A percentile compares a stretch with the other conserved stretches of the same genome.
These are phyloP conservation scores for Pseudozyma pruni DNA, from an alignment of 1,284 basidiomycete species.

Conservation along the genomic window DNA sequence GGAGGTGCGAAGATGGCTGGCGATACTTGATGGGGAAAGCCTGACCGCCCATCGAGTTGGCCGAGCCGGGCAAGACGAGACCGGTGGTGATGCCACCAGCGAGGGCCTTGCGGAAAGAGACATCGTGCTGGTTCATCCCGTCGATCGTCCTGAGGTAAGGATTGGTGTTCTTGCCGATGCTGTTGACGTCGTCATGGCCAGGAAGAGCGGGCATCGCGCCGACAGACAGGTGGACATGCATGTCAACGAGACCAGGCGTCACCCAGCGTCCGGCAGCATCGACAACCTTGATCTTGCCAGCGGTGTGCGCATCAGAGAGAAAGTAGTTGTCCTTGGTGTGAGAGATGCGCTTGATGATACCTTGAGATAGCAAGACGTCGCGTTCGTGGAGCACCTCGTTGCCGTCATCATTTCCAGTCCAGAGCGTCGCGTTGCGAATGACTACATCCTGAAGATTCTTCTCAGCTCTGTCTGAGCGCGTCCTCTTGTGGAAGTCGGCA, in stretches of 20 bases:
- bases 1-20: constrained; percentile 38
- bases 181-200: constrained; percentile 73
- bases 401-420: constrained; percentile 79
- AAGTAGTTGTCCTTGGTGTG: constrained; percentile 7
- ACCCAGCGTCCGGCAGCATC: constrained; percentile 58
- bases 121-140: constrained; percentile 75
- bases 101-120: constrained; percentile 73
- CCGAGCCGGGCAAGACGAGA: constrained; percentile 75
- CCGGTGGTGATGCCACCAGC: constrained; percentile 79
- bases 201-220: constrained; percentile 30
- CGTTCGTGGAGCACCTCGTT: constrained; percentile 74
- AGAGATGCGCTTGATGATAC: constrained; percentile 69
- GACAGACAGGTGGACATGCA: constrained; percentile 81
- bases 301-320: neutral
- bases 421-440: constrained; percentile 81
- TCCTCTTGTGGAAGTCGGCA: constrained; percentile 72
- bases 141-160: constrained; percentile 77
- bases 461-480: constrained; percentile 78
- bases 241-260: constrained; percentile 74
- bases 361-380: constrained; percentile 69
- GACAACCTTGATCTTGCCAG: constrained; percentile 15
- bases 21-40: constrained; percentile 76
- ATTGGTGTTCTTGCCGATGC: constrained; percentile 71
- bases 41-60: constrained; percentile 77
- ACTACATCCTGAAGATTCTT: constrained; percentile 73